These are phyloP conservation scores for Cyclotella cryptica DNA, from an alignment of 108 stramenopile genomes.

Conservation along the genomic window DNA sequence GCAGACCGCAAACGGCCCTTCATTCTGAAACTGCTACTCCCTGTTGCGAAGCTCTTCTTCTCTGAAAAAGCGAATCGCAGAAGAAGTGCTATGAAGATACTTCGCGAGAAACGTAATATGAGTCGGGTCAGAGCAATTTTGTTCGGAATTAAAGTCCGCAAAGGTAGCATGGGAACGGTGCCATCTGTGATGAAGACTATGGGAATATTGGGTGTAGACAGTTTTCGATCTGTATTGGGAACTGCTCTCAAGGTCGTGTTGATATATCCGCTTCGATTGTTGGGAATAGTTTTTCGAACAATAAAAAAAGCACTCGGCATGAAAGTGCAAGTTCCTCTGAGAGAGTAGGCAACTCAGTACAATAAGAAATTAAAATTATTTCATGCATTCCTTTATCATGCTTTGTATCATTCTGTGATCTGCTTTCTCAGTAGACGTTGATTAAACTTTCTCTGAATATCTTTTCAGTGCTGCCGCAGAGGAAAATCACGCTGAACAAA, in stretches of 20 bases:
- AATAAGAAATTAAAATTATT: too few relatives aligned
- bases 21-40: constrained; percentile 64
- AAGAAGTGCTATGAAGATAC: constrained; percentile 69
- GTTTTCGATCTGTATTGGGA: constrained; percentile 21
- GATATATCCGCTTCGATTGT: constrained; percentile 46
- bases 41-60: constrained; percentile 69
- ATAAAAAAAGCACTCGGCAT: constrained; percentile 21
- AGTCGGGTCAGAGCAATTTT: constrained; percentile 51
- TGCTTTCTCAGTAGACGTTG: too few relatives aligned
- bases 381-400: too few relatives aligned
- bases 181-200: constrained; percentile 43
- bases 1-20: constrained; percentile 62
- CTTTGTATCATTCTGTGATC: too few relatives aligned
- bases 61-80: constrained; percentile 77
- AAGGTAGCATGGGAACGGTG: constrained; percentile 47
- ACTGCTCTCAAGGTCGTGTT: constrained; percentile 39
- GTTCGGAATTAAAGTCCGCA: constrained; percentile 62
- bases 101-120: constrained; percentile 62
- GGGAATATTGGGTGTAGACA: constrained; percentile 50
- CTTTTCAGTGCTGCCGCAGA: too few relatives aligned
- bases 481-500: too few relatives aligned
- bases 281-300: constrained; percentile 19
- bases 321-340: constrained; percentile 10
- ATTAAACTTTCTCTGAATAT: too few relatives aligned
- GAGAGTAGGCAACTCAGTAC: background rate